Conservation (phyloP, 1,284 basidiomycete species). For the Mycosarcoma mackinlayi region DNA sequence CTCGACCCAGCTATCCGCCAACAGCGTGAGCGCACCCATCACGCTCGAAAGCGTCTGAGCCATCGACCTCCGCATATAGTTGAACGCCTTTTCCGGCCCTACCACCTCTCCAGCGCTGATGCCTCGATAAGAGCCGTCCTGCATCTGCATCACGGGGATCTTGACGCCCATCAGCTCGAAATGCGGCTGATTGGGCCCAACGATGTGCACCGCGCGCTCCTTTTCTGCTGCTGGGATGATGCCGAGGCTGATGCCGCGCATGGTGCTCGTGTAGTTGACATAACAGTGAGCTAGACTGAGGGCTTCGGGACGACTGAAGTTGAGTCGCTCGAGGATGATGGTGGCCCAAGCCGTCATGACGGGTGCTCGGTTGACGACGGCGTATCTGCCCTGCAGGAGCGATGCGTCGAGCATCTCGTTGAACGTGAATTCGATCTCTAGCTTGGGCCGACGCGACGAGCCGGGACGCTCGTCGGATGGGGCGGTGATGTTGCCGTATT, state of each 20-base stretch:
- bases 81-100: conserved; percentile 73
- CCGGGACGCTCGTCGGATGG: conserved; percentile 19
- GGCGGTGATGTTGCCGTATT: conserved; percentile 50
- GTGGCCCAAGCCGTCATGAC: conserved; percentile 93
- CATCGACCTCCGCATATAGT: conserved; percentile 61
- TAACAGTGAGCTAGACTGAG: conserved; percentile 90
- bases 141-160: conserved; percentile 85
- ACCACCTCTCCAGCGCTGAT: conserved; percentile 79
- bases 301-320: conserved; percentile 86
- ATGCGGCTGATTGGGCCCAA: conserved; percentile 84
- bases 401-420: conserved; percentile 51
- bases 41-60: conserved; percentile 62
- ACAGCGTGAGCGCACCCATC: conserved; percentile 58
- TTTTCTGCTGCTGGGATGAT: conserved; percentile 33
- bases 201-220: conserved; percentile 70
- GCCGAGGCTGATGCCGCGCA: conserved; percentile 40
- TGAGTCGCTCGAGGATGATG: conserved; percentile 83
- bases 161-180: conserved; percentile 88
- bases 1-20: conserved; percentile 62
- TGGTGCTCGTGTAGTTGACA: conserved; percentile 82
- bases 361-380: conserved; percentile 88
- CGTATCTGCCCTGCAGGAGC: conserved; percentile 70
- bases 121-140: conserved; percentile 80
- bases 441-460: conserved; percentile 6
- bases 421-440: conserved; percentile 50